Conservation (phyloP, 176 grass and related monocot genomes). For the Oryza brachyantha region DNA sequence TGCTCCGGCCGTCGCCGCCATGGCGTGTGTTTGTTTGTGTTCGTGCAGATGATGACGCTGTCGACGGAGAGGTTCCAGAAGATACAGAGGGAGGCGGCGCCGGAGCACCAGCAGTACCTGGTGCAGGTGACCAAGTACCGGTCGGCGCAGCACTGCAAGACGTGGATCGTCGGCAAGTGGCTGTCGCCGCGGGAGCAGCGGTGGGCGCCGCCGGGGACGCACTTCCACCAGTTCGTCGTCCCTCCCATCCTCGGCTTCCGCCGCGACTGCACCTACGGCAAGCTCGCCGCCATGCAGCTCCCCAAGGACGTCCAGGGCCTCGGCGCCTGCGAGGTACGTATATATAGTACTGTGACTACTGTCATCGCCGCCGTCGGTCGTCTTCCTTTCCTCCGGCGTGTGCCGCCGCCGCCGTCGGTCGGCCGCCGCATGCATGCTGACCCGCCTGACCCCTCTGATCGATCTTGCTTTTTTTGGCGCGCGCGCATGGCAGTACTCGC, state of each 20-base stretch:
- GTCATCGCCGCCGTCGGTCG: no score
- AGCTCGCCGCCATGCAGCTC: slow-evolving; percentile 83
- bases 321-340: slow-evolving; percentile 57
- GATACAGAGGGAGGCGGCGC: slow-evolving; percentile 55
- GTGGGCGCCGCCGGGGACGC: slow-evolving; percentile 79
- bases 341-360: no score
- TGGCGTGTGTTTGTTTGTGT: neutral
- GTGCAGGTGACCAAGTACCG: slow-evolving; percentile 74
- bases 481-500: slow-evolving; percentile 48
- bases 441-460: no score
- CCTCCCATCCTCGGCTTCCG: slow-evolving; percentile 78
- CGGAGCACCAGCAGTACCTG: slow-evolving; percentile 51
- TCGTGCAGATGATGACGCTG: slow-evolving; percentile 55
- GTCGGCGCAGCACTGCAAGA: slow-evolving; percentile 51
- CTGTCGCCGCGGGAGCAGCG: slow-evolving; percentile 65
- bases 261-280: slow-evolving; percentile 92
- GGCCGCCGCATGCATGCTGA: no score
- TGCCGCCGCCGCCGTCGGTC: no score
- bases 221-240: slow-evolving; percentile 99
- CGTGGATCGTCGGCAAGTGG: slow-evolving; percentile 98
- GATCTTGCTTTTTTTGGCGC: no score
- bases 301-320: slow-evolving; percentile 66
- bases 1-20: no score
- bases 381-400: no score
- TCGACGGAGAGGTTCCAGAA: slow-evolving; percentile 54